Conservation (phyloP, 352 stramenopile genomes). For the Globisporangium solare region DNA sequence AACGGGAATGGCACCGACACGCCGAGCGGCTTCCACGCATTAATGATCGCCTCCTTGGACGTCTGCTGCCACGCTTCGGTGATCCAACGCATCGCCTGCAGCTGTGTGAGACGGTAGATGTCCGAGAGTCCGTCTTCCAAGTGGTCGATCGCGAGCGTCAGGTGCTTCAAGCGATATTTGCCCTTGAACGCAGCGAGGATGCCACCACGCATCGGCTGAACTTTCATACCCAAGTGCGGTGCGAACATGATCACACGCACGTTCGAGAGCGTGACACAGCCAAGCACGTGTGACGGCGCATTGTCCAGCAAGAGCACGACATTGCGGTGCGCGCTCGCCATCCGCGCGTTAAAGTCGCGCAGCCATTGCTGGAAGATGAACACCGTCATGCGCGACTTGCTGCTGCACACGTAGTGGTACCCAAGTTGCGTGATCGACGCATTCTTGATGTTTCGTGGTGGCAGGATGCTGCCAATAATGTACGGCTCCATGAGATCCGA, state of each 20-base stretch:
- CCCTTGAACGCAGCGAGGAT: constrained; percentile 83
- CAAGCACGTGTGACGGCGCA: constrained; percentile 77
- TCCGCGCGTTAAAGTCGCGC: constrained; percentile 80
- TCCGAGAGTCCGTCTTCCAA: constrained; percentile 71
- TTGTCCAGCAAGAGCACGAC: constrained; percentile 86
- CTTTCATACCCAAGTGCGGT: constrained; percentile 79
- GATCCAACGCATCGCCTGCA: constrained; percentile 86
- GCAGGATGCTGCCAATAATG: constrained; percentile 72
- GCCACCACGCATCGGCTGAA: constrained; percentile 81
- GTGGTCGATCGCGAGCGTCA: constrained; percentile 81
- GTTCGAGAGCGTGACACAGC: constrained; percentile 79
- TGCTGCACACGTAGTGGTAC: constrained; percentile 85
- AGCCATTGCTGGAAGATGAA: constrained; percentile 89
- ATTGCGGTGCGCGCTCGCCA: constrained; percentile 79
- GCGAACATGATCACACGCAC: constrained; percentile 85
- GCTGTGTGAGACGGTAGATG: constrained; percentile 79
- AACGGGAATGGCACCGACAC: constrained; percentile 62
- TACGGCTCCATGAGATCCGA: constrained; percentile 83
- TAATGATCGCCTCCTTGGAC: constrained; percentile 71
- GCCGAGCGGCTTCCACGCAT: constrained; percentile 73
- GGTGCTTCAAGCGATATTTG: constrained; percentile 83
- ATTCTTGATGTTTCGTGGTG: constrained; percentile 78
- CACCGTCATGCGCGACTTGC: constrained; percentile 81
- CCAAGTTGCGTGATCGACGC: constrained; percentile 74
- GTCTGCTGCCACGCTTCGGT: constrained; percentile 80